Evolutionary conservation across 2,329 filamentous ascomycete genomes (phyloP).

Genomic region (Chaetomium strumarium): DNA sequence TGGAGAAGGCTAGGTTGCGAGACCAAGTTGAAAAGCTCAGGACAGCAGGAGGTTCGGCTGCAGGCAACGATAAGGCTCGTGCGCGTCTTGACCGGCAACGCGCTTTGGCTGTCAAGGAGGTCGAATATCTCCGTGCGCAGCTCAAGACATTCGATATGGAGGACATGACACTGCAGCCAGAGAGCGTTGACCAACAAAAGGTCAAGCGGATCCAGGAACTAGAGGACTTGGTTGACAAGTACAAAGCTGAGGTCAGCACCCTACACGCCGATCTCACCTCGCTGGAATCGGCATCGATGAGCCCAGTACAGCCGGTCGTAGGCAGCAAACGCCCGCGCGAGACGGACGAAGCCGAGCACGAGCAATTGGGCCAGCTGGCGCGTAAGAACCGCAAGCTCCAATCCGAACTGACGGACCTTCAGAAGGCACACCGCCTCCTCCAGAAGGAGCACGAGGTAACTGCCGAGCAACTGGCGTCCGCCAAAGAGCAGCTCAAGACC

Average conservation of each 20-base stretch:
- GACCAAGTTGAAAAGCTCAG: conserved; percentile 68
- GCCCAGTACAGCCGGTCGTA: conserved; percentile 33
- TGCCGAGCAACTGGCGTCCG: conserved; percentile 64
- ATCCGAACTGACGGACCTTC: conserved; percentile 63
- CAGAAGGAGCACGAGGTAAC: conserved; percentile 69
- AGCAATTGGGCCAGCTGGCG: conserved; percentile 74
- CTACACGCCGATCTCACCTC: conserved; percentile 69
- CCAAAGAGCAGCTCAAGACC: conserved; percentile 63
- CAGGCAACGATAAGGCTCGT: conserved; percentile 57
- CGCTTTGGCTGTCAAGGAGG: conserved; percentile 79
- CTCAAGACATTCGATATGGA: conserved; percentile 83
- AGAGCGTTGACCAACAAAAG: conserved; percentile 71
- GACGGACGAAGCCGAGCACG: conserved; percentile 53
- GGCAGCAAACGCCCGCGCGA: conserved; percentile 61
- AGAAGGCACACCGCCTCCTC: conserved; percentile 64
- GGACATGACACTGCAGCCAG: conserved; percentile 78
- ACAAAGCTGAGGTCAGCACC: conserved; percentile 71
- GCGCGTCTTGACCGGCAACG: conserved; percentile 80
- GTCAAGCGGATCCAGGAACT: conserved; percentile 70
- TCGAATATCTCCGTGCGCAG: conserved; percentile 88
- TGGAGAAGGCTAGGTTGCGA: conserved; percentile 59
- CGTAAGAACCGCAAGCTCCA: conserved; percentile 85
- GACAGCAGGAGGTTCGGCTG: conserved; percentile 39
- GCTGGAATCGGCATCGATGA: conserved; percentile 43
- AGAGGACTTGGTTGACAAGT: conserved; percentile 79